A percentile compares a stretch with the other conserved stretches of the same genome.
Conservation (phyloP, 495 filamentous ascomycete species). For the Lepidopterella palustris region DNA sequence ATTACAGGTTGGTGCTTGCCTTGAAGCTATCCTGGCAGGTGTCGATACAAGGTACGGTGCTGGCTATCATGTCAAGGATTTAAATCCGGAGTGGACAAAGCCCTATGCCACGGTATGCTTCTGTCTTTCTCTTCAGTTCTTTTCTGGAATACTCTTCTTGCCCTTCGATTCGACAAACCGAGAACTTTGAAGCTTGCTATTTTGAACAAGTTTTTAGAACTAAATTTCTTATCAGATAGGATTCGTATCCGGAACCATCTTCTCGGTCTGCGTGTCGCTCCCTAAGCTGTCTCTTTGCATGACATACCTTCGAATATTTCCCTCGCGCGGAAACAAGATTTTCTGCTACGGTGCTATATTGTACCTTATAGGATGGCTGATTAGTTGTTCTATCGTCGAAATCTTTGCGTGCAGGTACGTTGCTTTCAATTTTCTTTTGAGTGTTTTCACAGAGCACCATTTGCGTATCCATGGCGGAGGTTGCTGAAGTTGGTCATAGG, state of each 20-base stretch:
- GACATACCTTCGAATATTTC: neutral
- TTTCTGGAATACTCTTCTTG: too few relatives aligned
- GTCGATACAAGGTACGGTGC: neutral
- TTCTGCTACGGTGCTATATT: neutral
- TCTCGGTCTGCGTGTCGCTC: neutral
- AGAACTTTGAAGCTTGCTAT: too few relatives aligned
- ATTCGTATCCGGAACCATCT: neutral
- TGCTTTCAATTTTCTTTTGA: neutral
- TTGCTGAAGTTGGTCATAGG: neutral
- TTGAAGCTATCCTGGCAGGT: too few relatives aligned
- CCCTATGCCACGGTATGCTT: neutral
- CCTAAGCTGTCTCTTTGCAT: neutral
- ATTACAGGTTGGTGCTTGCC: too few relatives aligned
- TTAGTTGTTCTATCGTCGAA: too few relatives aligned
- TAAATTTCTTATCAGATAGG: too few relatives aligned
- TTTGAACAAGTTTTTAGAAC: too few relatives aligned
- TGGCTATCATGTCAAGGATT: neutral
- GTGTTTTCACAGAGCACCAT: too few relatives aligned
- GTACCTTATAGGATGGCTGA: too few relatives aligned
- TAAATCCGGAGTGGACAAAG: neutral
- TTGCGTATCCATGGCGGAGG: too few relatives aligned
- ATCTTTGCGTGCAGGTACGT: neutral
- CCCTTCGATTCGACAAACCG: too few relatives aligned
- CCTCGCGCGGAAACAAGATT: neutral
- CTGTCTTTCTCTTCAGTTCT: too few relatives aligned